phyloP scores from a whole-genome alignment of 352 stramenopile genomes.

The Plasmopara viticola region DNA sequence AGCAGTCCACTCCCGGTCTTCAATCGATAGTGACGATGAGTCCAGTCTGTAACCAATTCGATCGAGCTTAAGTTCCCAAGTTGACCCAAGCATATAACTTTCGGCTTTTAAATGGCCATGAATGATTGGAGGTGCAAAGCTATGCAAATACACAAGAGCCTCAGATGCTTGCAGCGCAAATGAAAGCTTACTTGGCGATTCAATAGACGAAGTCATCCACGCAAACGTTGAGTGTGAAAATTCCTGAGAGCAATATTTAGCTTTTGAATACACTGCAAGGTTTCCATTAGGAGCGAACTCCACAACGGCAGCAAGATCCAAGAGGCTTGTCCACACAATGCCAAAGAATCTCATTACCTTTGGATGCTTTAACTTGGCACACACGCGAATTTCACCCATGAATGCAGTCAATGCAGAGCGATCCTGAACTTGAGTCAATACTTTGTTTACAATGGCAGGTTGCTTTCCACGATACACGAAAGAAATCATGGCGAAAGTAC shows the following conservation, averaged over 20 bases:
- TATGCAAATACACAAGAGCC: conserved; percentile 57
- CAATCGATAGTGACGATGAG: conserved; percentile 19
- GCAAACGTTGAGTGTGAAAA: conserved; percentile 17
- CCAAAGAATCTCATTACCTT: conserved; percentile 53
- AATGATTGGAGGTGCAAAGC: conserved; percentile 50
- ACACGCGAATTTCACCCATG: conserved; percentile 68
- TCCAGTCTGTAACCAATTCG: conserved; percentile 46
- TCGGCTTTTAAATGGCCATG: conserved; percentile 55
- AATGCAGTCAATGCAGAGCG: conserved; percentile 32
- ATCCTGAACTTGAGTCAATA: conserved; percentile 18
- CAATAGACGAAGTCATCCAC: conserved; percentile 27
- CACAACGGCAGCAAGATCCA: conserved; percentile 53
- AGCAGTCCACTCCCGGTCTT: conserved; percentile 36
- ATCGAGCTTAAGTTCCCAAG: conserved; percentile 53
- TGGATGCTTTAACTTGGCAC: conserved; percentile 41
- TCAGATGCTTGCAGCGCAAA: conserved; percentile 57
- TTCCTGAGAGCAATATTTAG: conserved; percentile 31
- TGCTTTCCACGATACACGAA: conserved; percentile 32
- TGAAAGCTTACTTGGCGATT: conserved; percentile 33
- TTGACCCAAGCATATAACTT: conserved; percentile 47
- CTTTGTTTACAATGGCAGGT: conserved; percentile 35
- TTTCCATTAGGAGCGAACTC: conserved; percentile 45
- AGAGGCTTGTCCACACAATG: conserved; percentile 47
- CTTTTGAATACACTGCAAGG: conserved; percentile 27
- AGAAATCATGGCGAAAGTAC: conserved; percentile 30